Conservation (phyloP, 1,284 basidiomycete genomes). For the Cryptococcus amylolentus region DNA sequence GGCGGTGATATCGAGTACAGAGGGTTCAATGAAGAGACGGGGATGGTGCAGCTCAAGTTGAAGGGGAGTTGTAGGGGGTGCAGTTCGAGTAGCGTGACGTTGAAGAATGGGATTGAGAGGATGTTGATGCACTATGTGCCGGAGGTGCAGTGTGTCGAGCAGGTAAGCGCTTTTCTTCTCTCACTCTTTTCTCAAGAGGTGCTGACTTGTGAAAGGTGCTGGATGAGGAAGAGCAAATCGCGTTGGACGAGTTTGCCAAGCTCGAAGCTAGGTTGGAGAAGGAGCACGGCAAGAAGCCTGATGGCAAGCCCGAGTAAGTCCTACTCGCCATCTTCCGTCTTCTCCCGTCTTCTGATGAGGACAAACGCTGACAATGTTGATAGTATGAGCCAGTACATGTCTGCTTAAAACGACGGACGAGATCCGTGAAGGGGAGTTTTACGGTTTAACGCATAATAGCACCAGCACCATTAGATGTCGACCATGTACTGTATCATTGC, state of each 20-base stretch:
- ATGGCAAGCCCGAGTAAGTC: constrained; percentile 19
- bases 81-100: constrained; percentile 84
- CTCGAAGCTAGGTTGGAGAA: constrained; percentile 72
- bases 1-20: constrained; percentile 56
- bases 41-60: constrained; percentile 69
- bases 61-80: constrained; percentile 97
- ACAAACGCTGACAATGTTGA: too few relatives aligned
- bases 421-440: not conserved
- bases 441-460: not conserved
- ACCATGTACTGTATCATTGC: not conserved
- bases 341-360: too few relatives aligned
- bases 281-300: constrained; percentile 44
- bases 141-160: constrained; percentile 94
- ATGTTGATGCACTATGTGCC: constrained; percentile 99
- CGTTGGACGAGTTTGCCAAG: constrained; percentile 86
- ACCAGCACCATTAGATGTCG: not conserved
- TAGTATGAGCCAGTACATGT: too few relatives aligned
- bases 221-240: constrained; percentile 84
- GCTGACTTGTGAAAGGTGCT: constrained; percentile 59
- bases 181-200: constrained; percentile 3
- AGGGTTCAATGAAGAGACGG: constrained; percentile 55
- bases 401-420: too few relatives aligned
- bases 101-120: constrained; percentile 93
- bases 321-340: too few relatives aligned
- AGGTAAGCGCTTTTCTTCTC: constrained; percentile 57